Conservation (phyloP, 306 rosid genomes). For the Dryas alaskensis region DNA sequence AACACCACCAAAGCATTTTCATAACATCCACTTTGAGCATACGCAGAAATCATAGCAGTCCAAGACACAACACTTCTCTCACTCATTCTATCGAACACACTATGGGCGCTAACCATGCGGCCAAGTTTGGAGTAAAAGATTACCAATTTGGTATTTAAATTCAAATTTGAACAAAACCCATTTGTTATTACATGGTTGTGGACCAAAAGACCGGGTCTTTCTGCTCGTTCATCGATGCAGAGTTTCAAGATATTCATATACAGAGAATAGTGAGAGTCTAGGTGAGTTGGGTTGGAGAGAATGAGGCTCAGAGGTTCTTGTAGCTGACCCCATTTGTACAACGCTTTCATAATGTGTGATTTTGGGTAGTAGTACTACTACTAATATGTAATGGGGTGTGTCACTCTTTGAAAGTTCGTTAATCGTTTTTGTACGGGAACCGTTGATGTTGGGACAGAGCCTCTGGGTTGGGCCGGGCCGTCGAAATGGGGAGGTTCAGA, state of each 20-base stretch:
- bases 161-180: conserved; percentile 32
- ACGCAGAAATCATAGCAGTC: conserved; percentile 38
- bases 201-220: conserved; percentile 30
- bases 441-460: background rate
- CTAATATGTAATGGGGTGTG: background rate
- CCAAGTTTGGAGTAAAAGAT: conserved; percentile 20
- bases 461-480: no score
- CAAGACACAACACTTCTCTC: conserved; percentile 35
- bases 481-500: no score
- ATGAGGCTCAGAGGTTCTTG: background rate
- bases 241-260: conserved; percentile 27
- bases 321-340: conserved; percentile 3
- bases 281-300: background rate
- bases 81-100: conserved; percentile 28
- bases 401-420: background rate
- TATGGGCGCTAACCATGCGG: conserved; percentile 12
- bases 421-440: background rate
- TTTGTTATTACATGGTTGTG: conserved; percentile 21
- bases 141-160: conserved; percentile 25
- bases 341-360: conserved; percentile 7
- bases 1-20: conserved; percentile 29
- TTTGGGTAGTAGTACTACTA: background rate
- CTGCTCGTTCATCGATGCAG: conserved; percentile 23
- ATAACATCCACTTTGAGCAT: conserved; percentile 24
- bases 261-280: conserved; percentile 7